phyloP scores from a whole-genome alignment of 345 rosid genomes.

The Pistacia integerrima region DNA sequence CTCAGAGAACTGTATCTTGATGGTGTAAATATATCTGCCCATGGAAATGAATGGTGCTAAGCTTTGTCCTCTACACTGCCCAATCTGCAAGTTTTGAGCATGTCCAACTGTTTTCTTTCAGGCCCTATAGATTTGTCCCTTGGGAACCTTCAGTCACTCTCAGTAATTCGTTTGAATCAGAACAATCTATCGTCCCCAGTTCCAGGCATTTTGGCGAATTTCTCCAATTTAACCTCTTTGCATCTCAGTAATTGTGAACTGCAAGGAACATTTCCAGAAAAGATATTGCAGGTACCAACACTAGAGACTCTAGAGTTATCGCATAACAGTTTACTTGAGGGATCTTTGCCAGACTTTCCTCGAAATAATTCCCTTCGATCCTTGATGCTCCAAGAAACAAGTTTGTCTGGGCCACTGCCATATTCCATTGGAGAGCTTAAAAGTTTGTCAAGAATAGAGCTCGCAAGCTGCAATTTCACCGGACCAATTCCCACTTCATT shows the following conservation, averaged over 20 bases:
- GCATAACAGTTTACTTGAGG: slow-evolving; percentile 27
- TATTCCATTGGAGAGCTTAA: background rate
- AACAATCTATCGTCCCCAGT: background rate
- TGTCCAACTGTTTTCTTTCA: slow-evolving; percentile 27
- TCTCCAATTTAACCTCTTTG: background rate
- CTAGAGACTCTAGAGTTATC: too few species aligned
- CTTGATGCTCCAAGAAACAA: slow-evolving; percentile 24
- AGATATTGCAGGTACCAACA: too few species aligned
- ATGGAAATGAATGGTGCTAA: slow-evolving; percentile 30
- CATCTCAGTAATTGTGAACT: slow-evolving; percentile 18
- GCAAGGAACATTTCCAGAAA: slow-evolving; percentile 35
- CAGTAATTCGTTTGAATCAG: too few species aligned
- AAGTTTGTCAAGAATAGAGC: too few species aligned
- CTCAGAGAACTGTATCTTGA: slow-evolving; percentile 32
- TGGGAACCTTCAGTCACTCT: slow-evolving; percentile 7
- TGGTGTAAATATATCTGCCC: slow-evolving; percentile 28
- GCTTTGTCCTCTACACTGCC: slow-evolving; percentile 24
- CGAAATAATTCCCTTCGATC: slow-evolving; percentile 23
- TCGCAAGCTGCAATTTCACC: slow-evolving; percentile 31
- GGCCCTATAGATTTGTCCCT: slow-evolving; percentile 35
- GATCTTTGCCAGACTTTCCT: slow-evolving; percentile 16
- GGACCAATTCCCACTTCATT: slow-evolving; percentile 39
- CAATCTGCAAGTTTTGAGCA: slow-evolving; percentile 30
- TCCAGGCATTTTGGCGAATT: slow-evolving; percentile 32
- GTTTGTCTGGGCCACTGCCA: background rate